Conservation (phyloP, 306 rosid genomes). For the Quillaja saponaria region DNA sequence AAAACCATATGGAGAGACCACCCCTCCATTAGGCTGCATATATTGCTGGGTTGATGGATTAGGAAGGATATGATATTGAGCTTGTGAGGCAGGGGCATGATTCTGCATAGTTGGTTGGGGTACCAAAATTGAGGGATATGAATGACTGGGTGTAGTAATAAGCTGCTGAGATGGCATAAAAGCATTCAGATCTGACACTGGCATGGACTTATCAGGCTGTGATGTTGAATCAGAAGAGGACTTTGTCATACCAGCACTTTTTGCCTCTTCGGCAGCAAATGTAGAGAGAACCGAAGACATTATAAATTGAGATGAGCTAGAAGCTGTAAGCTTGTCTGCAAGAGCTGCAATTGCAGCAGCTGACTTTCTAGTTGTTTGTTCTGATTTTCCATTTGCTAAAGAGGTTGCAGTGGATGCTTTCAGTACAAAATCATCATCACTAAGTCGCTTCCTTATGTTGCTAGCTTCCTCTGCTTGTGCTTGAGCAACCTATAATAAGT, state of each 20-base stretch:
- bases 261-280: constrained; percentile 89
- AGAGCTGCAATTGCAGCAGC: constrained; percentile 93
- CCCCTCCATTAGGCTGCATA: constrained; percentile 60
- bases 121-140: constrained; percentile 65
- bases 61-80: constrained; percentile 63
- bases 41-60: constrained; percentile 70
- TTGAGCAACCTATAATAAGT: constrained; percentile 64
- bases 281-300: constrained; percentile 88
- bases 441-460: constrained; percentile 64
- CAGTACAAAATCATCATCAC: constrained; percentile 57
- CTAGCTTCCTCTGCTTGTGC: constrained; percentile 86
- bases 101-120: constrained; percentile 52
- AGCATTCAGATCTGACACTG: constrained; percentile 54
- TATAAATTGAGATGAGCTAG: constrained; percentile 85
- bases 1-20: constrained; percentile 61
- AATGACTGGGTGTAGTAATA: constrained; percentile 51
- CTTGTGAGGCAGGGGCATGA: constrained; percentile 57
- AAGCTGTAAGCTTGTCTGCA: constrained; percentile 93
- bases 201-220: constrained; percentile 46
- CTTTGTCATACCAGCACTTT: constrained; percentile 55
- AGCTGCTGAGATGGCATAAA: constrained; percentile 59
- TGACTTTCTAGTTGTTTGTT: constrained; percentile 56
- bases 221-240: constrained; percentile 43
- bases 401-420: constrained; percentile 41
- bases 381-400: constrained; percentile 43